Evolutionary conservation across 768 basidiomycete genomes (phyloP), one percentile per base, ranked within the genome.

Genomic region (Mycena indigotica): DNA sequence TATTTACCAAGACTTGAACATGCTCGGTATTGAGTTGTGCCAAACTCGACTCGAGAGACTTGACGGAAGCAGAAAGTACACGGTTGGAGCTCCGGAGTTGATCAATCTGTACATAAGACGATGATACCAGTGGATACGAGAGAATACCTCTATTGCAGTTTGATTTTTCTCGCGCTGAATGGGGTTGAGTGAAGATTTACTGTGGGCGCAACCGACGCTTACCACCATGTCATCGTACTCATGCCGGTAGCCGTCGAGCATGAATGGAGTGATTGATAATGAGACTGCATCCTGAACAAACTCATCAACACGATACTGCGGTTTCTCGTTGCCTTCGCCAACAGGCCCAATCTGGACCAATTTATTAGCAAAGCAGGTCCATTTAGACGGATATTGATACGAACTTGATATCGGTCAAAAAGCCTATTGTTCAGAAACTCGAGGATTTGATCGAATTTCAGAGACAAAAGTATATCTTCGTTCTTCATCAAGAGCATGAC

Each of bases 361-460:
- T 19, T 23, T 8, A 29, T 24, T 28, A 56, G 21, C 38, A 26
- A 65, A 24, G 10, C 41, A 10, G 15, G 10, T 17, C 23, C 51
- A 19, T 23, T 32, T 16, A 13, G 35, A n/a, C n/a, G n/a, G n/a
- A n/a, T n/a, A 26, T 5, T 3, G 4, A 6, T 4, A 50, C 2
- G 53, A 26, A 79, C 85, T 73, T 87, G 84, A 70, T 98, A 99
- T 41, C 77, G 77, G 60, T 98, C 95, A 62, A 98, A 89, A 17
- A 99, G 71, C 21, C 80, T 83, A 12, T 73, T 84, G 65, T 95
- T 96, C 50, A 98, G 71, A 72, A 91, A 98, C 0, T 83, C 76
- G 38, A 98, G 74, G 23, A 98, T 88, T 58, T 94, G 87, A 69
- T 98, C 97, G 65, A 98, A 98, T 66, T 94, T 95, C 63, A 98